A percentile compares a stretch with the other conserved stretches of the same genome.
Conservation (phyloP, 192 early-diverging fungal species). For the Gigaspora rosea region DNA sequence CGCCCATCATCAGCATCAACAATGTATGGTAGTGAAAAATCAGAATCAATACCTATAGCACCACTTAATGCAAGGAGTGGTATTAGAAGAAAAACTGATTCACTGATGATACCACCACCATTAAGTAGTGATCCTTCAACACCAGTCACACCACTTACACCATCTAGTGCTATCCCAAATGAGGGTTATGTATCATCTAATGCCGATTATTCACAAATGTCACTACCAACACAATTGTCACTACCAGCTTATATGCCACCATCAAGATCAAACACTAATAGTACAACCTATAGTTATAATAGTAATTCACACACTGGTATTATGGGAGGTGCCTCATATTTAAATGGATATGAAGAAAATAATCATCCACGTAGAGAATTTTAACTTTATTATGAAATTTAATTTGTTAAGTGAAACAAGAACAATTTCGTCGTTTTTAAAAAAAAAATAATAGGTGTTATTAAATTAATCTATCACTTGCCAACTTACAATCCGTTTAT, state of each 20-base stretch:
- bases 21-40: not conserved
- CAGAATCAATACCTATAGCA: not conserved
- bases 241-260: not conserved
- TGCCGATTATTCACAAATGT: not conserved
- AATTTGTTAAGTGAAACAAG: too few relatives aligned
- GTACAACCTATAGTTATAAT: not conserved
- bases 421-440: too few relatives aligned
- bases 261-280: not conserved
- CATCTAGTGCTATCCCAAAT: not conserved
- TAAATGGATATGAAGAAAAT: too few relatives aligned
- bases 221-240: not conserved
- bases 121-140: not conserved
- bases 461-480: too few relatives aligned
- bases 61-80: not conserved
- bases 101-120: conserved; percentile 15
- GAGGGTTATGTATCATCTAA: not conserved
- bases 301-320: not conserved
- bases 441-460: too few relatives aligned
- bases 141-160: too few relatives aligned
- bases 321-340: too few relatives aligned
- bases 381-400: too few relatives aligned
- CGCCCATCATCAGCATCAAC: not conserved
- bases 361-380: too few relatives aligned
- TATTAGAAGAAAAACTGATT: conserved; percentile 1
- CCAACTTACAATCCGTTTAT: too few relatives aligned